Percentiles rank a stretch among this genome's conserved stretches.
Conservation (phyloP, 1,139 yeast species). For the Blastobotrys proliferans region DNA sequence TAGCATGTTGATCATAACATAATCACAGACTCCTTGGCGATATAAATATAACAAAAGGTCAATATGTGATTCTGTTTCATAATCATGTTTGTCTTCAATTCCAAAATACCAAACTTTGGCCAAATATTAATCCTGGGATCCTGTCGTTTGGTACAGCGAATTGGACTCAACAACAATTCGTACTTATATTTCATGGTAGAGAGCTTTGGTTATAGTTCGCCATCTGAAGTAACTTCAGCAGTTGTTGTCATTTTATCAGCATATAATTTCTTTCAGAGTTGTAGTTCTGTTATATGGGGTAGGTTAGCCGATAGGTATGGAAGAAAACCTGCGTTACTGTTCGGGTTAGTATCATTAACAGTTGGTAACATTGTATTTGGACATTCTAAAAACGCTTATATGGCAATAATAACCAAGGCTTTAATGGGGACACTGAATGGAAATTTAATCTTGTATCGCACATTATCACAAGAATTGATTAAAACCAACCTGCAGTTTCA, state of each 20-base stretch:
- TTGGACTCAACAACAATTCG: no score
- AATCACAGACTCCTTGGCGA: no score
- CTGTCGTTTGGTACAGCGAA: no score
- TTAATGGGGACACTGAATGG: conserved; percentile 56
- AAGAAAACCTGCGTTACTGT: conserved; percentile 48
- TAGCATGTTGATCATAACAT: no score
- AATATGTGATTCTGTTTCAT: no score
- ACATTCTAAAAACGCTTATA: conserved; percentile 45
- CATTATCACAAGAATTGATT: conserved; percentile 56
- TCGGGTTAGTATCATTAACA: conserved; percentile 52
- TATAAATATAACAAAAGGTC: no score
- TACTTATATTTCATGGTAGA: conserved; percentile 59
- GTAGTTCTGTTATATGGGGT: conserved; percentile 58
- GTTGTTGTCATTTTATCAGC: conserved; percentile 49
- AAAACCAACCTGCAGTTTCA: conserved; percentile 47
- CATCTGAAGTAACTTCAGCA: conserved; percentile 47
- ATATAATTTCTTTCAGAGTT: conserved; percentile 51
- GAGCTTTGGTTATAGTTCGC: conserved; percentile 50
- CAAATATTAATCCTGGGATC: no score
- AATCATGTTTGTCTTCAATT: no score
- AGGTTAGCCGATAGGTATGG: conserved; percentile 49
- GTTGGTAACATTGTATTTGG: conserved; percentile 49
- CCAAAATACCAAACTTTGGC: no score
- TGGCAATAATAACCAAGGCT: conserved; percentile 49
- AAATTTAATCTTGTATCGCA: conserved; percentile 55